These are phyloP conservation scores for Chrysanthemum lavandulifolium DNA, from an alignment of 129 eudicot genomes.

Conservation along the genomic window DNA sequence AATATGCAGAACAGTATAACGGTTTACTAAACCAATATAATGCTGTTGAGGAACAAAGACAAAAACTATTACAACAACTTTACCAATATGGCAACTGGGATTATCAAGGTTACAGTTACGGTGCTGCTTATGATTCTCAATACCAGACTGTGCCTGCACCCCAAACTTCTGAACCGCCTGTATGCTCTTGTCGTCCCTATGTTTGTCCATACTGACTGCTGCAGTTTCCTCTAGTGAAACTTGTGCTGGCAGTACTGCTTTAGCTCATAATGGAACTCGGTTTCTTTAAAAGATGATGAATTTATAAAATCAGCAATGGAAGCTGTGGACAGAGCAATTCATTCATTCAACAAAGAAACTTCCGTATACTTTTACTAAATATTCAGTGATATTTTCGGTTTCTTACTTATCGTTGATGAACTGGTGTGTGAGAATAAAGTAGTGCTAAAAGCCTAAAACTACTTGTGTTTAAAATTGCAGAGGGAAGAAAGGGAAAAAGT, in stretches of 20 bases:
- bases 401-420: background rate
- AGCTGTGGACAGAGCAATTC: conserved; percentile 67
- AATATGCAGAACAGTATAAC: conserved; percentile 53
- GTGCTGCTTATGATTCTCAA: conserved; percentile 44
- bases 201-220: conserved; percentile 50
- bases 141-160: conserved; percentile 45
- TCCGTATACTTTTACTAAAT: conserved; percentile 9
- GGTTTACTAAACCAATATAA: conserved; percentile 61
- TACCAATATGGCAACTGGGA: conserved; percentile 58
- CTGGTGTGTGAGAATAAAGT: conserved; percentile 8
- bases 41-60: conserved; percentile 76
- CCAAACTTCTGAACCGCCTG: conserved; percentile 40
- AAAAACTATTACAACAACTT: conserved; percentile 60
- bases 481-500: conserved; percentile 27
- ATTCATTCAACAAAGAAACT: conserved; percentile 30
- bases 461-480: conserved; percentile 37
- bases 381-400: background rate
- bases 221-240: conserved; percentile 28
- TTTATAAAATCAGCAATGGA: conserved; percentile 57
- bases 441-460: background rate
- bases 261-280: conserved; percentile 24
- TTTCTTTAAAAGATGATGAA: conserved; percentile 38
- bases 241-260: conserved; percentile 27
- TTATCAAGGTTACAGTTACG: conserved; percentile 40
- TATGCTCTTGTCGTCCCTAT: conserved; percentile 51